A percentile compares a stretch with the other conserved stretches of the same genome.
Evolutionary conservation across 306 rosid genomes (phyloP).

Genomic region (Argentina anserina): DNA sequence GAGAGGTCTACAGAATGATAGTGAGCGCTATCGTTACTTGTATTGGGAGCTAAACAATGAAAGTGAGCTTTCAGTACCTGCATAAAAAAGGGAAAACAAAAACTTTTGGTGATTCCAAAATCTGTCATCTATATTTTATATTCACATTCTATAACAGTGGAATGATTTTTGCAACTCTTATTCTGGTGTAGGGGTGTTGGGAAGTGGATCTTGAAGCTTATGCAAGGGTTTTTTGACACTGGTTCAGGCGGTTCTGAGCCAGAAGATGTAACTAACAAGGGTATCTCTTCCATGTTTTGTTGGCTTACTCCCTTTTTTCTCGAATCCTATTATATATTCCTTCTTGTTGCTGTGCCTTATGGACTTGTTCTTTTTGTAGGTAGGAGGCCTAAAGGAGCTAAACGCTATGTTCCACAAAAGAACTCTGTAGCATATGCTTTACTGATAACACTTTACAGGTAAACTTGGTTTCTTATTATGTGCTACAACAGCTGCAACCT

Average conservation of each 20-base stretch:
- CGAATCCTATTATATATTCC: neutral
- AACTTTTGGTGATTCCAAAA: neutral
- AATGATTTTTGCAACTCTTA: constrained; percentile 4
- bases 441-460: constrained; percentile 78
- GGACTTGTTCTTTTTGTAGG: constrained; percentile 34
- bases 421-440: constrained; percentile 84
- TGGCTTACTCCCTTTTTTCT: constrained; percentile 2
- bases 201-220: constrained; percentile 80
- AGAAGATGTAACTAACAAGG: constrained; percentile 51
- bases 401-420: constrained; percentile 73
- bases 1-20: neutral
- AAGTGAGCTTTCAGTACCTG: neutral
- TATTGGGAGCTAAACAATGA: neutral
- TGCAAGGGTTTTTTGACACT: constrained; percentile 71
- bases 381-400: constrained; percentile 49
- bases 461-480: neutral
- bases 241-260: constrained; percentile 49
- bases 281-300: constrained; percentile 17
- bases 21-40: neutral
- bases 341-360: constrained; percentile 9
- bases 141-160: neutral
- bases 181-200: constrained; percentile 77
- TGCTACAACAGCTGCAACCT: neutral
- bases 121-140: neutral
- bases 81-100: neutral